Evolutionary conservation across 768 basidiomycete species (phyloP), one percentile per base, ranked within the genome.

Genomic region (Lyophyllum semitale): DNA sequence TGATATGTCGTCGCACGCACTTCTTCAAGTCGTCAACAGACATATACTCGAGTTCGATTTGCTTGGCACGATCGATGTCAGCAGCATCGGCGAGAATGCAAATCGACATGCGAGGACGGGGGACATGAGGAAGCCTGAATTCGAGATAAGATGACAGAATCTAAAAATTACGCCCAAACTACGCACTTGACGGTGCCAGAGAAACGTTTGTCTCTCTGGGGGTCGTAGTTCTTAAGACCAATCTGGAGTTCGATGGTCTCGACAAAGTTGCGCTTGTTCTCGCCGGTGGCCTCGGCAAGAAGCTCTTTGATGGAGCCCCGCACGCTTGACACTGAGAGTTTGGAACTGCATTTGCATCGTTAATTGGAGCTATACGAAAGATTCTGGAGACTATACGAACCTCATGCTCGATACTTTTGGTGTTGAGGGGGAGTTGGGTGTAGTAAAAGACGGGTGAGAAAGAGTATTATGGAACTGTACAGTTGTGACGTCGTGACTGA

Each of bases 121-220:
- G 97, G 65, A 98, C 87, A 73, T 97, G 85, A 67, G 96, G 97
- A 43, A 98, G 85, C 78, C 94, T 96, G 63, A 20, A 25, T 62
- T 60, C 59, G 41, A 55, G 37, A 26, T 27, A 29, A 45, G 48
- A 27, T 25, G 40, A 17, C 26, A 50, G 3, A 35, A 35, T 7
- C 42, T 8, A 5, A n/a, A 44, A 23, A 48, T 47, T 32, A 41
- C 20, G 5, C 22, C 1, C 1, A 44, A n/a, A 1, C 12, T 27
- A 51, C 83, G 57, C 62, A 95, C 95, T 95, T 96, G 78, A 96
- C 93, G 48, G 94, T 97, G 68, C 94, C 94, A 62, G 93, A 95
- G 91, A 99, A 98, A 93, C 97, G 97, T 83, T 98, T 99, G 78
- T 99, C 97, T 62, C 97, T 83, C 86, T 98, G 97, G 65, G 97